phyloP scores from a whole-genome alignment of 2,329 filamentous ascomycete species.

The Xylaria sp. region DNA sequence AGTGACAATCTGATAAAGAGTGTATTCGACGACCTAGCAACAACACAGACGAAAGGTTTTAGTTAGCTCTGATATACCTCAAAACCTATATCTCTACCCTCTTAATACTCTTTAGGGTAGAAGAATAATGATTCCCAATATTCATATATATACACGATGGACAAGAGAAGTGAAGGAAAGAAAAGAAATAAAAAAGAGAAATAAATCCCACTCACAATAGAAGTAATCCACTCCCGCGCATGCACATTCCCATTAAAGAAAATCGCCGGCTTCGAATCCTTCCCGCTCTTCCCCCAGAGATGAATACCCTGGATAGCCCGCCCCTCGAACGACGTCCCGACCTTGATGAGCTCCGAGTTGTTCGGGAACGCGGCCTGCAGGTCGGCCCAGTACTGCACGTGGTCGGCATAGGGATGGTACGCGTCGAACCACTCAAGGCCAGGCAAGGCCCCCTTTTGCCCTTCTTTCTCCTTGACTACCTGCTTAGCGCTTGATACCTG shows the following conservation, averaged over 20 bases:
- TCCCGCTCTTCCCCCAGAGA: slow-evolving; percentile 54
- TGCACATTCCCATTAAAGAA: slow-evolving; percentile 60
- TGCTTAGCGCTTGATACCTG: too few relatives aligned
- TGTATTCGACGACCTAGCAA: slow-evolving; percentile 51
- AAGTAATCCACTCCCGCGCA: slow-evolving; percentile 60
- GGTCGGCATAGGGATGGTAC: slow-evolving; percentile 60
- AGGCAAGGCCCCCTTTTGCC: slow-evolving; percentile 30
- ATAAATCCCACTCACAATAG: slow-evolving; percentile 52
- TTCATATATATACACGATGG: not conserved
- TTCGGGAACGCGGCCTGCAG: slow-evolving; percentile 51
- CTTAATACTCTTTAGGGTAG: too few relatives aligned
- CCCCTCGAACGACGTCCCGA: slow-evolving; percentile 53
- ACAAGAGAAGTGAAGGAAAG: not conserved
- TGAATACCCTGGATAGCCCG: slow-evolving; percentile 65
- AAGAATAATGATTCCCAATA: too few relatives aligned
- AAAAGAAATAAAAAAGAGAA: slow-evolving; percentile 35
- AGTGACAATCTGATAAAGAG: slow-evolving; percentile 53
- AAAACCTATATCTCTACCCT: too few relatives aligned
- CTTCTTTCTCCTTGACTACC: slow-evolving; percentile 20
- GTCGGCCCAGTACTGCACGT: slow-evolving; percentile 54
- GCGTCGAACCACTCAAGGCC: slow-evolving; percentile 56
- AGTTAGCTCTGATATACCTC: not conserved
- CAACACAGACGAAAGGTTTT: not conserved
- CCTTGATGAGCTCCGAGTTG: slow-evolving; percentile 54
- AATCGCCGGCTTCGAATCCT: slow-evolving; percentile 54